Conservation (phyloP, 2,329 filamentous ascomycete species). For the Botryosphaeria dothidea region DNA sequence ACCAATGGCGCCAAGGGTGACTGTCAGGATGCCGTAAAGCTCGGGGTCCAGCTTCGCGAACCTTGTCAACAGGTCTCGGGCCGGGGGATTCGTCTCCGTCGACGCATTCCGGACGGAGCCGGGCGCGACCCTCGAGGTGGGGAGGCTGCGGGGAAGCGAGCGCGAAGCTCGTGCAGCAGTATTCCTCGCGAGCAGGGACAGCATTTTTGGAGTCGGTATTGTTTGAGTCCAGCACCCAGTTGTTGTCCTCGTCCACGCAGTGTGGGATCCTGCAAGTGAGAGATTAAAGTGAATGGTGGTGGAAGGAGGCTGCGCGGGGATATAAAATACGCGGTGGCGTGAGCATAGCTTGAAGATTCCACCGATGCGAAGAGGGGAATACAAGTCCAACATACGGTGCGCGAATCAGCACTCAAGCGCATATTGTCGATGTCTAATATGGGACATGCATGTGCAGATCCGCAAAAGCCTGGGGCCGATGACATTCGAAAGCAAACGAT, state of each 20-base stretch:
- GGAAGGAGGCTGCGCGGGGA: neutral
- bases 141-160: neutral
- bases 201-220: neutral
- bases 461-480: neutral
- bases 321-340: neutral
- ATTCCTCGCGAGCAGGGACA: neutral
- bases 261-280: neutral
- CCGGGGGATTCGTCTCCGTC: neutral
- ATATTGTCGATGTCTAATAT: neutral
- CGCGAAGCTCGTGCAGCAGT: neutral
- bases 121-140: neutral
- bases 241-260: neutral
- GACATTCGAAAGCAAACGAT: neutral
- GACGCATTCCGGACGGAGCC: neutral
- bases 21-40: neutral
- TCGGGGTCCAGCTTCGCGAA: conserved; percentile 4
- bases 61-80: neutral
- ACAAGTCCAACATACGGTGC: neutral
- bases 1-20: neutral
- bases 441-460: neutral
- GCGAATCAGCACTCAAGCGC: neutral
- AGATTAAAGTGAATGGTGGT: neutral
- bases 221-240: too few relatives aligned
- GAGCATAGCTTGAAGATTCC: neutral
- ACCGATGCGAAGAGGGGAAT: neutral